phyloP scores from a whole-genome alignment of 805 yeast species.

The Torulaspora microellipsoides region DNA sequence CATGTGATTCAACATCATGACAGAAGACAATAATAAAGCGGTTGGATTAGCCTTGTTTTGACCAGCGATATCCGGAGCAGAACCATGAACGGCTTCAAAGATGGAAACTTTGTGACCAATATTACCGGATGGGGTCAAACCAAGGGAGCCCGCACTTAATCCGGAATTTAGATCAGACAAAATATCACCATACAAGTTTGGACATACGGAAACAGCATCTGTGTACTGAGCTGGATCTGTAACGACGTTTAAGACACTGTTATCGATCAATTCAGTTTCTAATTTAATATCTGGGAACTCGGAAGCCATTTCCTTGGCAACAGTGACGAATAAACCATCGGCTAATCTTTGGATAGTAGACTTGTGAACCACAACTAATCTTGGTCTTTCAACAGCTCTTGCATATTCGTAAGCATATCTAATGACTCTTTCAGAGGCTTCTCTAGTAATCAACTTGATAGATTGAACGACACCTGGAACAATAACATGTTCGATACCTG shows the following conservation, averaged over 20 bases:
- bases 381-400: constrained; percentile 76
- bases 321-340: constrained; percentile 92
- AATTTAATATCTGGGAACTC: constrained; percentile 89
- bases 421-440: constrained; percentile 94
- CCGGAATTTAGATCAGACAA: constrained; percentile 97
- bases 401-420: constrained; percentile 98
- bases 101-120: constrained; percentile 98
- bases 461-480: constrained; percentile 99
- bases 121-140: constrained; percentile 98
- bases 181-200: constrained; percentile 98
- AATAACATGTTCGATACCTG: constrained; percentile 97
- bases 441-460: constrained; percentile 92
- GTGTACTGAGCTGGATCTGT: constrained; percentile 81
- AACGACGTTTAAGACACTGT: constrained; percentile 88
- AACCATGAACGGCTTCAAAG: constrained; percentile 99
- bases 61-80: constrained; percentile 99
- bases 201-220: constrained; percentile 92
- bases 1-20: constrained; percentile 99
- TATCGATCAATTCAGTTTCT: constrained; percentile 86
- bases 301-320: constrained; percentile 83
- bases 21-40: constrained; percentile 89
- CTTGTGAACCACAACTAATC: constrained; percentile 93
- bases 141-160: constrained; percentile 91
- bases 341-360: constrained; percentile 97
- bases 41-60: constrained; percentile 99